Evolutionary conservation across 2,329 filamentous ascomycete genomes (phyloP).

Genomic region (Periconia sp.): DNA sequence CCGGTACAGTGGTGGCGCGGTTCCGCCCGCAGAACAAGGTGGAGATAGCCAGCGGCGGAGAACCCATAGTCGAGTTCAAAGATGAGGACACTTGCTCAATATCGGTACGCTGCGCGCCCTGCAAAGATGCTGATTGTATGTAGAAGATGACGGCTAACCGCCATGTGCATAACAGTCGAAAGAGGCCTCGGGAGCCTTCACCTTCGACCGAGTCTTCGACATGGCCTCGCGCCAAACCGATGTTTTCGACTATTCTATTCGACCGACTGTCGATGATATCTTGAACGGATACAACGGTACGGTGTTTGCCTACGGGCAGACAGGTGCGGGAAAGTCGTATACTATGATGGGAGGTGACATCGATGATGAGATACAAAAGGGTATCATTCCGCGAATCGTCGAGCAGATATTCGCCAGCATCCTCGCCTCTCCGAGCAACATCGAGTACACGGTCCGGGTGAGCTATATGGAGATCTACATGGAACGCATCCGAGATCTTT

Average conservation of each 20-base stretch:
- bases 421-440: conserved; percentile 85
- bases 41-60: conserved; percentile 87
- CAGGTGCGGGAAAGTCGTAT: conserved; percentile 97
- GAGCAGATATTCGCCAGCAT: conserved; percentile 98
- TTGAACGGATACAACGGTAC: conserved; percentile 99
- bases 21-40: conserved; percentile 97
- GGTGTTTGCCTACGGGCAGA: conserved; percentile 98
- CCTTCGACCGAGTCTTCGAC: conserved; percentile 96
- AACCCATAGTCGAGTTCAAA: conserved; percentile 89
- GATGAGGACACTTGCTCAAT: conserved; percentile 87
- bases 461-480: conserved; percentile 99
- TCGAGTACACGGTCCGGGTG: conserved; percentile 98
- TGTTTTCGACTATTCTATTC: conserved; percentile 98
- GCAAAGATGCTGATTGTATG: too few relatives aligned
- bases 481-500: conserved; percentile 94
- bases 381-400: conserved; percentile 95
- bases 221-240: conserved; percentile 90
- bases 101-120: conserved; percentile 72
- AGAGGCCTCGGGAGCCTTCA: conserved; percentile 81
- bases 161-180: conserved; percentile 65
- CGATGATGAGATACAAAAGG: conserved; percentile 83
- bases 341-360: conserved; percentile 99
- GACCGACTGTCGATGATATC: conserved; percentile 94
- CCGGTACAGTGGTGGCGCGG: conserved; percentile 80
- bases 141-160: conserved; percentile 26